Base-by-base conservation (phyloP, 495 filamentous ascomycete genomes). In the Hyaloscypha variabilis region DNA sequence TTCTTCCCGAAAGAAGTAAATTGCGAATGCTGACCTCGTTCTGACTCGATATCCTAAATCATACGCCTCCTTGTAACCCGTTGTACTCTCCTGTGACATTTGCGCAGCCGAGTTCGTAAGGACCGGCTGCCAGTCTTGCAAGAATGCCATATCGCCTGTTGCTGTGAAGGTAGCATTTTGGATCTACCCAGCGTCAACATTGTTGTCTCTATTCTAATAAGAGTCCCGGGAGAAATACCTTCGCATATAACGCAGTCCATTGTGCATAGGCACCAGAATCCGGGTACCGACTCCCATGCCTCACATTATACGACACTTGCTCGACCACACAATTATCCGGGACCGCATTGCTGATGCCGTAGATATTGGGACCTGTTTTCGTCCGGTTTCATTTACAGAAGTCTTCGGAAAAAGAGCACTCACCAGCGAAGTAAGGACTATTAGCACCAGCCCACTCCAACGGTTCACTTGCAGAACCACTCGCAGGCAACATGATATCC, bases 201-300 rank as follows among this genome's bases (percentile, higher is more conserved):
- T 13, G 25, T 56, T 24, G 49, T 23, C 11, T 60, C 13, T 52
- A 2, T 17, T 61, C 34, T 26, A 17, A n/a, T 28, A 23, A 8
- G 31, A 17, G 13, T 46, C 17, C 8, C 26, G 60, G 36, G 62
- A 8, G 42, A 29, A 19, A 60, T 60, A 83, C 81, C 73, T 79
- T 76, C 19, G 76, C 63, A 36, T 81, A 67, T 62, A 85, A 72
- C 29, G 72, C 72, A 52, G 78, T 69, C 84, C 84, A 87, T 36
- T 80, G 75, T 26, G 77, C 69, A 59, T 84, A 85, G 25, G 84
- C 83, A 11, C 83, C 81, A 21, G 76, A 70, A 61, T 87, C 84
- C 17, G 84, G 84, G 58, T 79, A 87, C 59, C 85, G 75, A 66
- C 81, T 85, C 23, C 85, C 85, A 68, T 87, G 85, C 58, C 85